Conservation (phyloP, 2,329 filamentous ascomycete genomes). For the Biscogniauxia marginata region DNA sequence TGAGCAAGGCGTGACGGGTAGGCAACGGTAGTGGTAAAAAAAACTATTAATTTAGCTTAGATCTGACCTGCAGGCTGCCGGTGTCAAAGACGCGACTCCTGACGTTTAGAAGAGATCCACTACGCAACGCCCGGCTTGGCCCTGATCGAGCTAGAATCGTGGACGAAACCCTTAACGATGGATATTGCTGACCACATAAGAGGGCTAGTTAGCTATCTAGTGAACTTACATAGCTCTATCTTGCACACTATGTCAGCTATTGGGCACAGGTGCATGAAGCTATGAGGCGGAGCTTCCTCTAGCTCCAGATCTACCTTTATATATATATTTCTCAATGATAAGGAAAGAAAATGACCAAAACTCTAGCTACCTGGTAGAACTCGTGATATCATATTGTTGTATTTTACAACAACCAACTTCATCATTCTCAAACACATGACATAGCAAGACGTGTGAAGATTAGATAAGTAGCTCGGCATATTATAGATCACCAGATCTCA, state of each 20-base stretch:
- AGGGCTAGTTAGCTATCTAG: not conserved
- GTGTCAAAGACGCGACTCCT: not conserved
- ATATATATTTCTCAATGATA: not conserved
- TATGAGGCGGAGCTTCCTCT: not conserved
- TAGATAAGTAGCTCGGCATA: not conserved
- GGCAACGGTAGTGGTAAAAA: not conserved
- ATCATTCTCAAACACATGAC: not conserved
- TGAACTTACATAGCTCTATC: not conserved
- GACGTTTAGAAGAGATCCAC: not conserved
- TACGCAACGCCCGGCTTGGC: not conserved
- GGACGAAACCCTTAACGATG: not conserved
- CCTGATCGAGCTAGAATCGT: not conserved
- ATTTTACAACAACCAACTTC: too few species aligned
- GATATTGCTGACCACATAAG: not conserved
- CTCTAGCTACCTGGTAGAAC: not conserved
- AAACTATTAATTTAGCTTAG: not conserved
- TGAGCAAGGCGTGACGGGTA: not conserved
- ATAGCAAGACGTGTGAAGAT: not conserved
- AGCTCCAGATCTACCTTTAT: not conserved
- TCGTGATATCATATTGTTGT: not conserved
- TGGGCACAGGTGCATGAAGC: not conserved
- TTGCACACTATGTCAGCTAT: not conserved
- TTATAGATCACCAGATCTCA: not conserved
- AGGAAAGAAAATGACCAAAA: not conserved
- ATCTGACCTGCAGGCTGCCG: not conserved